Evolutionary conservation across 768 basidiomycete species (phyloP).

Genomic region (Serendipita indica): DNA sequence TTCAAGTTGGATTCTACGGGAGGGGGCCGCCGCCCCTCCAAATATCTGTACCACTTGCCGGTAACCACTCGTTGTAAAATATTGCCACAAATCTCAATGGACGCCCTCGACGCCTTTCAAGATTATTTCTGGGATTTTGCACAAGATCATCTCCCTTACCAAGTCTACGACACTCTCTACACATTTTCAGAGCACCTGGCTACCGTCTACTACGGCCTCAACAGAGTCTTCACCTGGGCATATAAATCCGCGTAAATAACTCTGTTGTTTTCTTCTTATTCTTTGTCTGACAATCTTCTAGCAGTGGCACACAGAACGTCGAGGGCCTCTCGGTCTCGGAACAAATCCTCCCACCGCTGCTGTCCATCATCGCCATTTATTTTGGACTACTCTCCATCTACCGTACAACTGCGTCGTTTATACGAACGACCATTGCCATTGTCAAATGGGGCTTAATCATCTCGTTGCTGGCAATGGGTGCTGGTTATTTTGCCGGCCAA

Average conservation of each 20-base stretch:
- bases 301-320: neutral
- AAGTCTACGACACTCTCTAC: neutral
- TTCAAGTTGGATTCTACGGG: neutral
- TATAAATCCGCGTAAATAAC: neutral
- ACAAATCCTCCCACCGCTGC: constrained; percentile 49
- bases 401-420: constrained; percentile 61
- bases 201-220: neutral
- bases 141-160: neutral
- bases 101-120: neutral
- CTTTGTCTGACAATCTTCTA: neutral
- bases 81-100: neutral
- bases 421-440: constrained; percentile 51
- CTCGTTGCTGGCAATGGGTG: constrained; percentile 25
- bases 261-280: neutral
- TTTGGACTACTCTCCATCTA: constrained; percentile 63
- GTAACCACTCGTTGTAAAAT: neutral
- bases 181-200: neutral
- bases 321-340: neutral
- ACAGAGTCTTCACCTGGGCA: neutral
- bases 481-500: constrained; percentile 12
- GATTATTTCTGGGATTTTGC: constrained; percentile 8
- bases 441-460: constrained; percentile 64
- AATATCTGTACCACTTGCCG: neutral
- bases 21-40: neutral
- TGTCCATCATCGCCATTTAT: constrained; percentile 58